Evolutionary conservation across 2,329 filamentous ascomycete species (phyloP).

Genomic region (Whalleya microplaca): DNA sequence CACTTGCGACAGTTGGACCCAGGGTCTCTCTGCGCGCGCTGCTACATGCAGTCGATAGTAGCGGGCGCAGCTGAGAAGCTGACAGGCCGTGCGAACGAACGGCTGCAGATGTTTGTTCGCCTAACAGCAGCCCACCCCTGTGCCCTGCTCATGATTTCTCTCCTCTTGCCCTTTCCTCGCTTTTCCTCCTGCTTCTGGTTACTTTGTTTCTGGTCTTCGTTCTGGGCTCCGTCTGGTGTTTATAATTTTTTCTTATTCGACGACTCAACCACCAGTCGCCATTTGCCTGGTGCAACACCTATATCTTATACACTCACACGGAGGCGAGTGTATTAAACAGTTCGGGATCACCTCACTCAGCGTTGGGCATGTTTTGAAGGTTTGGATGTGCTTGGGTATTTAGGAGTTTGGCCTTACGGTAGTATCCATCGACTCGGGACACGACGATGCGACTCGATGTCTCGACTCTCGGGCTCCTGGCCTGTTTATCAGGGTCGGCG

Average conservation of each 20-base stretch:
- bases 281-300: slow-evolving; percentile 10
- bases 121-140: neutral
- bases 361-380: slow-evolving; percentile 21
- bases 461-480: slow-evolving; percentile 29
- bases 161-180: slow-evolving; percentile 7
- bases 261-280: neutral
- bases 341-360: slow-evolving; percentile 8
- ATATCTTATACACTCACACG: neutral
- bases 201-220: slow-evolving; percentile 11
- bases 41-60: slow-evolving; percentile 14
- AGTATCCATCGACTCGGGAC: slow-evolving; percentile 14
- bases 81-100: slow-evolving; percentile 21
- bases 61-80: slow-evolving; percentile 26
- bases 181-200: slow-evolving; percentile 15
- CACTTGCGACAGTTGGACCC: slow-evolving; percentile 19
- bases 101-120: neutral
- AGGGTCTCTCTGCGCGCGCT: slow-evolving; percentile 8
- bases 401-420: slow-evolving; percentile 22
- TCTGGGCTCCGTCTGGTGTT: slow-evolving; percentile 8
- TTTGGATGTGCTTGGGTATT: slow-evolving; percentile 18
- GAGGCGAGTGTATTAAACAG: neutral
- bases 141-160: slow-evolving; percentile 10
- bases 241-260: neutral
- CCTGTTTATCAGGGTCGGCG: slow-evolving; percentile 25
- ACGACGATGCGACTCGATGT: slow-evolving; percentile 35